These are phyloP conservation scores for Auricularia sp. DNA, from an alignment of 768 basidiomycete species.

Conservation along the genomic window DNA sequence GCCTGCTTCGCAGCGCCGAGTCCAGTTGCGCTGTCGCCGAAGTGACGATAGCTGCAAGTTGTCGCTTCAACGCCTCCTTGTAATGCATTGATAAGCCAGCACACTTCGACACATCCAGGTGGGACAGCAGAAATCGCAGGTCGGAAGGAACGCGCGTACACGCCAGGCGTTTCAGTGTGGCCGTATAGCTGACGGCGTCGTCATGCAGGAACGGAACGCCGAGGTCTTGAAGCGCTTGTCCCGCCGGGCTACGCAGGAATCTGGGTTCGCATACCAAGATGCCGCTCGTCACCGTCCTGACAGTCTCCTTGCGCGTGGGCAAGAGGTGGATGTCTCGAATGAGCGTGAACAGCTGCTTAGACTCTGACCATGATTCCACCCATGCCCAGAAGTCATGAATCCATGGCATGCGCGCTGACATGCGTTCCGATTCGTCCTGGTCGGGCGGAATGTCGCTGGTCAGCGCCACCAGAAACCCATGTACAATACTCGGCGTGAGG, in stretches of 20 bases:
- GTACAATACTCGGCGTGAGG: constrained; percentile 19
- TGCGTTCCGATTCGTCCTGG: constrained; percentile 12
- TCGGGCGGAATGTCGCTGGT: constrained; percentile 27
- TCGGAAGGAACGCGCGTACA: constrained; percentile 4
- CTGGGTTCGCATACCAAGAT: constrained; percentile 12
- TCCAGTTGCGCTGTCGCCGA: not conserved
- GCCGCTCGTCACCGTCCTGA: constrained; percentile 15
- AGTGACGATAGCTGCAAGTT: not conserved
- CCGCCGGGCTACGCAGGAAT: constrained; percentile 9
- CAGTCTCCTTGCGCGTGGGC: constrained; percentile 22
- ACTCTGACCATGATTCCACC: constrained; percentile 21
- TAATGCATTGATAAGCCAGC: not conserved
- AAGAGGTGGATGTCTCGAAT: constrained; percentile 22
- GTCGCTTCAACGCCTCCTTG: not conserved
- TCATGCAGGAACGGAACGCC: constrained; percentile 24
- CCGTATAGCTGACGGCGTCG: constrained; percentile 29
- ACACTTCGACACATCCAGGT: not conserved
- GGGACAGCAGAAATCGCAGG: not conserved
- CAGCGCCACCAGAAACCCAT: constrained; percentile 12
- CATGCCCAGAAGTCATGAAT: constrained; percentile 37
- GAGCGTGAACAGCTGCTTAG: constrained; percentile 15
- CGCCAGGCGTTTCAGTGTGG: constrained; percentile 13
- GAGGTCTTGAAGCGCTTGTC: constrained; percentile 32
- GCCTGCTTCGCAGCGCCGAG: not conserved
- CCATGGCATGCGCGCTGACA: constrained; percentile 20